Percentiles rank a stretch among this genome's conserved stretches.
Evolutionary conservation across 495 filamentous ascomycete species (phyloP).

Genomic region (Sordaria brevicollis): DNA sequence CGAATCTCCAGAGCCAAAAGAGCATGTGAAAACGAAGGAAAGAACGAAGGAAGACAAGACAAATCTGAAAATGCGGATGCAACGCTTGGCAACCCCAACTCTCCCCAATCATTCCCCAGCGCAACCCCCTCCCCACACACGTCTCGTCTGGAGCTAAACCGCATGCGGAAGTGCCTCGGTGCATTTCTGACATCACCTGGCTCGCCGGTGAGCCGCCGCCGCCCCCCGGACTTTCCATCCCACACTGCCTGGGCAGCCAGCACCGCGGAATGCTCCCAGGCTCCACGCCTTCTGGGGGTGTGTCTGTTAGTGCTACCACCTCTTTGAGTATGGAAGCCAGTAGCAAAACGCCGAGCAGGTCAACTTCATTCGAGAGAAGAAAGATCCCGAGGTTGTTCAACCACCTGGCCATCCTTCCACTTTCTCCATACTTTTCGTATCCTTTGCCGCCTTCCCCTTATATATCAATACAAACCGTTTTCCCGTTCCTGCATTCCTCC

Average conservation of each 20-base stretch:
- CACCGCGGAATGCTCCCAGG: background rate
- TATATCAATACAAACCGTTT: background rate
- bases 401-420: background rate
- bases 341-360: background rate
- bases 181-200: slow-evolving; percentile 28
- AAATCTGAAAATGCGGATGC: background rate
- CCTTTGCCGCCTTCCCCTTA: background rate
- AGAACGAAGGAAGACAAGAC: background rate
- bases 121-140: background rate
- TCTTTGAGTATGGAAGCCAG: background rate
- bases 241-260: background rate
- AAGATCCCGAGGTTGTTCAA: background rate
- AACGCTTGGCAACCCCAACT: background rate
- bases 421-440: background rate
- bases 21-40: background rate
- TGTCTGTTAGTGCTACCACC: background rate
- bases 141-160: slow-evolving; percentile 14
- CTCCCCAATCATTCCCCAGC: background rate
- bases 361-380: background rate
- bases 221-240: background rate
- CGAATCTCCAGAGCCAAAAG: background rate
- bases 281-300: background rate
- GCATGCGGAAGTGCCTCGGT: slow-evolving; percentile 25
- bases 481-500: background rate
- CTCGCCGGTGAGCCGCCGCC: background rate